Conservation (phyloP, 345 rosid genomes). For the Lumnitzera racemosa region DNA sequence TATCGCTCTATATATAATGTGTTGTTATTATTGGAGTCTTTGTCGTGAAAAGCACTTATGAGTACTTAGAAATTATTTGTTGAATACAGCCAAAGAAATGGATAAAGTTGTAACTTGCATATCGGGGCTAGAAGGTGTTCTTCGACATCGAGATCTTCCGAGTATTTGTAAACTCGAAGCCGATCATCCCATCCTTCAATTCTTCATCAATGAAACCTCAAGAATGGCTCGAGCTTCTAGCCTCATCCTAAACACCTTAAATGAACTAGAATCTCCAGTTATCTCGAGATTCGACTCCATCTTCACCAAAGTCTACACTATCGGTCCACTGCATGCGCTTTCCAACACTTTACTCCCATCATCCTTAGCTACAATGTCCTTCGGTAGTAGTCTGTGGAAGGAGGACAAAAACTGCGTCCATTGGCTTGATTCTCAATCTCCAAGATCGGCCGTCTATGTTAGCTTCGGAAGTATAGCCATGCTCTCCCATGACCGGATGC, state of each 20-base stretch:
- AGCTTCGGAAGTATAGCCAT: not conserved
- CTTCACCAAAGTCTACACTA: not conserved
- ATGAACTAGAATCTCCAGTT: constrained; percentile 1
- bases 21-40: too few relatives aligned
- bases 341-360: not conserved
- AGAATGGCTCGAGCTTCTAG: constrained; percentile 6
- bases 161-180: not conserved
- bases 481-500: not conserved
- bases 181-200: not conserved
- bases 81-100: constrained; percentile 10
- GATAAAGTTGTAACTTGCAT: constrained; percentile 10
- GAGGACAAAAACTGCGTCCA: constrained; percentile 4
- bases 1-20: too few relatives aligned
- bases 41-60: too few relatives aligned
- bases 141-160: constrained; percentile 16
- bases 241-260: constrained; percentile 10
- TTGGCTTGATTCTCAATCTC: constrained; percentile 6
- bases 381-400: not conserved
- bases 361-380: not conserved
- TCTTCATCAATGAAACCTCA: not conserved
- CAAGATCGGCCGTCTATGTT: constrained; percentile 7
- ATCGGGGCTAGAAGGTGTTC: constrained; percentile 9
- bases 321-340: constrained; percentile 8
- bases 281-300: constrained; percentile 1
- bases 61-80: too few relatives aligned